These are phyloP conservation scores for Talaromyces stipitatus DNA, from an alignment of 495 filamentous ascomycete genomes.

Conservation along the genomic window DNA sequence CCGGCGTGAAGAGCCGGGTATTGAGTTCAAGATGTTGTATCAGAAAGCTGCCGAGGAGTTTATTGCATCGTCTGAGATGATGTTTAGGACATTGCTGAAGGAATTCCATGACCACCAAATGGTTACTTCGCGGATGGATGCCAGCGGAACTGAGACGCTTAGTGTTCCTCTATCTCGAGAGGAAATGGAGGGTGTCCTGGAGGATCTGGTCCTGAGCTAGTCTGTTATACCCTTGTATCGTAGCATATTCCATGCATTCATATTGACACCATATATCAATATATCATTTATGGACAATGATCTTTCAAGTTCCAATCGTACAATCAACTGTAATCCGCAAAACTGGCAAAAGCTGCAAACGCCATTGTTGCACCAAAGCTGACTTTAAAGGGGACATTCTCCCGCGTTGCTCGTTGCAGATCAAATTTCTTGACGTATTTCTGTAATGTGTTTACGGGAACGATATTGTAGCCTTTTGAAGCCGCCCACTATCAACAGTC, in stretches of 20 bases:
- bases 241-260: background rate
- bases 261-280: background rate
- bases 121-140: constrained; percentile 81
- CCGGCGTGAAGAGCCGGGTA: constrained; percentile 40
- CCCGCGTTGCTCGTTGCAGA: constrained; percentile 51
- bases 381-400: constrained; percentile 69
- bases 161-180: constrained; percentile 80
- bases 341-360: constrained; percentile 61
- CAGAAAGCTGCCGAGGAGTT: constrained; percentile 95
- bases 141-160: constrained; percentile 72
- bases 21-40: constrained; percentile 88
- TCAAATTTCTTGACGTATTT: constrained; percentile 50
- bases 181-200: constrained; percentile 82
- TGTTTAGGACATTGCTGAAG: constrained; percentile 85
- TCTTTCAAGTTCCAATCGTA: background rate
- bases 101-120: constrained; percentile 99
- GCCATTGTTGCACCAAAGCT: constrained; percentile 72
- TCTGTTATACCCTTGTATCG: constrained; percentile 6
- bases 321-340: constrained; percentile 18
- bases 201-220: constrained; percentile 59
- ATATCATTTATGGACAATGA: background rate
- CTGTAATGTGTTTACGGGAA: constrained; percentile 55
- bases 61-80: constrained; percentile 93
- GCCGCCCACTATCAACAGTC: constrained; percentile 51
- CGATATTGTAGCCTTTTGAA: constrained; percentile 63